Evolutionary conservation across 1,284 basidiomycete species (phyloP).

Genomic region (Ustilago esculenta): DNA sequence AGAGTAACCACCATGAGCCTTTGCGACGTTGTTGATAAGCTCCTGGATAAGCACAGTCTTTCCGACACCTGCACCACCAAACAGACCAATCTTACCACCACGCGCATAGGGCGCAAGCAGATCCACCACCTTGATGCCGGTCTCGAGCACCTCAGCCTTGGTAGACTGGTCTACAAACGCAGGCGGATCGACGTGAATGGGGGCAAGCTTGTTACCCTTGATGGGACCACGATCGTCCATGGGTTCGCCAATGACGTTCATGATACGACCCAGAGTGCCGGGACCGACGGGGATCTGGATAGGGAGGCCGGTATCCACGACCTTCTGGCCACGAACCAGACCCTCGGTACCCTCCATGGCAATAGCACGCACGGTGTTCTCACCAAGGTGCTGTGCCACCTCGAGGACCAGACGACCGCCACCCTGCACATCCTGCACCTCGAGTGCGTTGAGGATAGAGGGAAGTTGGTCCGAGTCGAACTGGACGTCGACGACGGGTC

Average conservation of each 20-base stretch:
- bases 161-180: constrained; percentile 98
- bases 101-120: constrained; percentile 98
- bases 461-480: constrained; percentile 76
- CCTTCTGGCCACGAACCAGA: constrained; percentile 98
- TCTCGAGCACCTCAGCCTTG: constrained; percentile 96
- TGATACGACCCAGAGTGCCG: constrained; percentile 94
- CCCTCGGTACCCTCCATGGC: constrained; percentile 92
- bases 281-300: constrained; percentile 96
- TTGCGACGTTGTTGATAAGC: constrained; percentile 99
- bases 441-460: constrained; percentile 96
- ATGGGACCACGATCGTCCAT: constrained; percentile 99
- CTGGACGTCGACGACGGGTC: constrained; percentile 97
- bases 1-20: constrained; percentile 99
- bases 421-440: constrained; percentile 89
- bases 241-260: constrained; percentile 99
- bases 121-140: constrained; percentile 99
- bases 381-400: constrained; percentile 90
- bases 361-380: constrained; percentile 85
- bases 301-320: constrained; percentile 93
- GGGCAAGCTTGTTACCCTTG: constrained; percentile 80
- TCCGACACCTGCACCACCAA: constrained; percentile 99
- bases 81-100: constrained; percentile 99
- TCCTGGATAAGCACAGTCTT: constrained; percentile 99
- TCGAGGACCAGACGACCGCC: constrained; percentile 71
- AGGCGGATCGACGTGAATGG: constrained; percentile 97